A percentile compares a stretch with the other conserved stretches of the same genome.
These are phyloP conservation scores for Xylaria sp. DNA, from an alignment of 2,329 filamentous ascomycete species.

Conservation along the genomic window DNA sequence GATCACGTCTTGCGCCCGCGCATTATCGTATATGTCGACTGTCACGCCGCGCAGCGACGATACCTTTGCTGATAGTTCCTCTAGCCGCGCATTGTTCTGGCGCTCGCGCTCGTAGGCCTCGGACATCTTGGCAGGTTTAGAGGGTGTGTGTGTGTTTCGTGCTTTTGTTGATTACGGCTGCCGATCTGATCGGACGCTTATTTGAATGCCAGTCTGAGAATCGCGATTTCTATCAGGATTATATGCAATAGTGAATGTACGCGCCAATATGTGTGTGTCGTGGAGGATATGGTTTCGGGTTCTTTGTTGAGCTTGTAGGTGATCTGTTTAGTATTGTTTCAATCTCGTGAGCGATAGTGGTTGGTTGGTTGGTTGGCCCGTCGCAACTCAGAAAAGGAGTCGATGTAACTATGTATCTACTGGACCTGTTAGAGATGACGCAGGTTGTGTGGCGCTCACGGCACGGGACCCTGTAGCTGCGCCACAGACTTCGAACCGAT, in stretches of 20 bases:
- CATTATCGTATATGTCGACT: slow-evolving; percentile 97
- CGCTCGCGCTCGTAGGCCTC: slow-evolving; percentile 82
- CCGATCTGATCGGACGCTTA: background rate
- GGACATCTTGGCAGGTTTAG: slow-evolving; percentile 62
- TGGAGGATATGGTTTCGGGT: background rate
- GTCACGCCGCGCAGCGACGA: slow-evolving; percentile 92
- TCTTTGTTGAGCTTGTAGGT: slow-evolving; percentile 9
- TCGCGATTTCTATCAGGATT: slow-evolving; percentile 6
- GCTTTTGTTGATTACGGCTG: slow-evolving; percentile 9
- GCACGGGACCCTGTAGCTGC: slow-evolving; percentile 11
- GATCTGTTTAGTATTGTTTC: background rate
- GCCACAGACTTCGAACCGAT: slow-evolving; percentile 15
- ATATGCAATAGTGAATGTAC: slow-evolving; percentile 4
- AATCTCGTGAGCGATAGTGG: slow-evolving; percentile 9
- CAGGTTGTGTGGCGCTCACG: slow-evolving; percentile 44
- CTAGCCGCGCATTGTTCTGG: slow-evolving; percentile 95
- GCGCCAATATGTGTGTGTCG: background rate
- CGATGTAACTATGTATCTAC: slow-evolving; percentile 12
- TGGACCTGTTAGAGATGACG: slow-evolving; percentile 38
- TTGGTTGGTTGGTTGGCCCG: slow-evolving; percentile 10
- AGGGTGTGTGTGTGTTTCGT: background rate
- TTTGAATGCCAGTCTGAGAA: background rate
- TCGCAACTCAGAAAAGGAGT: slow-evolving; percentile 32
- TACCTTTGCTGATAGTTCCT: slow-evolving; percentile 90
- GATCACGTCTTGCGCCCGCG: slow-evolving; percentile 85